Conservation (phyloP, 2,329 filamentous ascomycete species). For the Graphilbum ipis-grandicollis region DNA sequence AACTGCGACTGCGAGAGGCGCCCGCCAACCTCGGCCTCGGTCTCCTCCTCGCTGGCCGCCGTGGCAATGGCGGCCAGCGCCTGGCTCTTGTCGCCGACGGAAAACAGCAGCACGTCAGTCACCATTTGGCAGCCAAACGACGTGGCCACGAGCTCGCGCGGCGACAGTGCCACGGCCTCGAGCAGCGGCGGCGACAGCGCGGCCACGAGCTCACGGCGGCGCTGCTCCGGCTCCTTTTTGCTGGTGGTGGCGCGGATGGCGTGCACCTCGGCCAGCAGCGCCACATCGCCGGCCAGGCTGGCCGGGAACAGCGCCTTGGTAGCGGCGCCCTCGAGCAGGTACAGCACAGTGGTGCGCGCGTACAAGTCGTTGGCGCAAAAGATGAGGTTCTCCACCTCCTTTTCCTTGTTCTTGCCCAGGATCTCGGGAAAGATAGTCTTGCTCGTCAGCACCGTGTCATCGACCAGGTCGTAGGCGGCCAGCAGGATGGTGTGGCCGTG, state of each 20-base stretch:
- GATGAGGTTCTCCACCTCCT: constrained; percentile 45
- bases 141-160: constrained; percentile 51
- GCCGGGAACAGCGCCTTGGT: constrained; percentile 42
- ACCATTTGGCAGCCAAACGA: constrained; percentile 81
- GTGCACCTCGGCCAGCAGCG: constrained; percentile 60
- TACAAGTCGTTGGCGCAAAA: constrained; percentile 48
- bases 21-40: not conserved
- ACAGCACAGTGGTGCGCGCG: constrained; percentile 53
- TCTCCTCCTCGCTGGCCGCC: constrained; percentile 34
- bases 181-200: constrained; percentile 61
- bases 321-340: constrained; percentile 57
- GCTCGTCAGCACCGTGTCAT: constrained; percentile 77
- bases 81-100: constrained; percentile 55
- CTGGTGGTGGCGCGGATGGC: constrained; percentile 67
- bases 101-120: constrained; percentile 61
- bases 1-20: constrained; percentile 45
- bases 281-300: constrained; percentile 46
- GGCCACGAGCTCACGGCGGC: constrained; percentile 60
- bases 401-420: constrained; percentile 51
- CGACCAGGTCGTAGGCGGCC: constrained; percentile 75
- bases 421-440: constrained; percentile 83
- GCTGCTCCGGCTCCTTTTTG: constrained; percentile 71
- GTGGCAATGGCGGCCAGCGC: constrained; percentile 56
- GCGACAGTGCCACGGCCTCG: constrained; percentile 50
- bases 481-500: constrained; percentile 70